Conservation (phyloP, 805 yeast species). For the Ogataea trehalophila region DNA sequence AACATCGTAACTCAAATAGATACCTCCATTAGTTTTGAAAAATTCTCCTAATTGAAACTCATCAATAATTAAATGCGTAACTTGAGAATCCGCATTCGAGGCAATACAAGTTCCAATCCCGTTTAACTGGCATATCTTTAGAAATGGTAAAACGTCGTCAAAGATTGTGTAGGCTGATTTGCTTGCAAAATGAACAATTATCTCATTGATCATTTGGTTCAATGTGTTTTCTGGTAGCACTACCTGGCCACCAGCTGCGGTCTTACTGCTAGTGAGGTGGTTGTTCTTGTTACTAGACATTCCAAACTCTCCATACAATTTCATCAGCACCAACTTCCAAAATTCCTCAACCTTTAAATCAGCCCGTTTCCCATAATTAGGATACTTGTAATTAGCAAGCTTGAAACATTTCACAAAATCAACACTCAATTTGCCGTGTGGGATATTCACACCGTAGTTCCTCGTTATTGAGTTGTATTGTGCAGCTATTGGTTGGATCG, state of each 20-base stretch:
- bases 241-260: background rate
- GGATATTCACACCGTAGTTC: constrained; percentile 27
- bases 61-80: constrained; percentile 39
- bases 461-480: constrained; percentile 48
- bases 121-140: constrained; percentile 29
- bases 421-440: constrained; percentile 21
- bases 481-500: constrained; percentile 47
- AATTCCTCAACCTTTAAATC: constrained; percentile 38
- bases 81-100: constrained; percentile 60
- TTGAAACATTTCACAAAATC: constrained; percentile 32
- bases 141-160: constrained; percentile 48
- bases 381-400: constrained; percentile 36
- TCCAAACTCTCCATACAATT: constrained; percentile 5
- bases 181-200: constrained; percentile 46
- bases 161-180: constrained; percentile 47
- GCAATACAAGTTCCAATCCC: constrained; percentile 38
- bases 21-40: constrained; percentile 31
- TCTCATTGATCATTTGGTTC: constrained; percentile 36
- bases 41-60: constrained; percentile 38
- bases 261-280: too few relatives aligned
- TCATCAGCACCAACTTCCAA: constrained; percentile 50
- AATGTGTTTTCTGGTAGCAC: background rate
- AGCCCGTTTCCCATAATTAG: constrained; percentile 56
- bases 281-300: background rate
- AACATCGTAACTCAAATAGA: constrained; percentile 54